These are phyloP conservation scores for Neocallimastix lanati DNA, from an alignment of 192 early-diverging fungal species.

Conservation along the genomic window DNA sequence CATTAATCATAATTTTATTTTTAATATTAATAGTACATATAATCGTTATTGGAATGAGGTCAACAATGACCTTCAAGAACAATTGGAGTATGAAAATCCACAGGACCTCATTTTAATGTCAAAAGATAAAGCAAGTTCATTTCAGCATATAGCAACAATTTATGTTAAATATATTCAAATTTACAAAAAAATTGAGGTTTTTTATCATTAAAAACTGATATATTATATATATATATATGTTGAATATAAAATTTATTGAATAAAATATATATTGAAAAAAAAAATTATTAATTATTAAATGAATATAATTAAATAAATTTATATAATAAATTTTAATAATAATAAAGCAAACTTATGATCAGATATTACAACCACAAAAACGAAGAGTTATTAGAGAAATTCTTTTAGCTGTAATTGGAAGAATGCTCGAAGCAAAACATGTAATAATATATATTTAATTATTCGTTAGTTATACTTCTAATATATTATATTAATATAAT, in stretches of 20 bases:
- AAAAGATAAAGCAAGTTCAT: constrained; percentile 28
- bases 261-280: too few species aligned
- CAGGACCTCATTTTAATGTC: constrained; percentile 20
- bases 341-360: constrained; percentile 27
- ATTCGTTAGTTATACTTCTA: too few species aligned
- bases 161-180: constrained; percentile 39
- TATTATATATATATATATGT: too few species aligned
- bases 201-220: too few species aligned
- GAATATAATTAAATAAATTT: too few species aligned
- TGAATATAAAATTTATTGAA: too few species aligned
- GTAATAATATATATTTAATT: constrained; percentile 14
- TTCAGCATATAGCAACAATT: constrained; percentile 29
- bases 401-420: constrained; percentile 23
- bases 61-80: constrained; percentile 13
- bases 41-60: not conserved
- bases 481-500: too few species aligned
- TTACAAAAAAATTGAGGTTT: constrained; percentile 31
- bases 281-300: too few species aligned
- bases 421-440: constrained; percentile 33
- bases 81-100: constrained; percentile 31
- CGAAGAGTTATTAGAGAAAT: constrained; percentile 27
- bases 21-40: not conserved
- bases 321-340: too few species aligned
- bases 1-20: too few species aligned
- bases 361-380: constrained; percentile 42